A percentile compares a stretch with the other conserved stretches of the same genome.
These are phyloP conservation scores for Exserohilum turcica DNA, from an alignment of 2,329 filamentous ascomycete genomes.

Conservation along the genomic window DNA sequence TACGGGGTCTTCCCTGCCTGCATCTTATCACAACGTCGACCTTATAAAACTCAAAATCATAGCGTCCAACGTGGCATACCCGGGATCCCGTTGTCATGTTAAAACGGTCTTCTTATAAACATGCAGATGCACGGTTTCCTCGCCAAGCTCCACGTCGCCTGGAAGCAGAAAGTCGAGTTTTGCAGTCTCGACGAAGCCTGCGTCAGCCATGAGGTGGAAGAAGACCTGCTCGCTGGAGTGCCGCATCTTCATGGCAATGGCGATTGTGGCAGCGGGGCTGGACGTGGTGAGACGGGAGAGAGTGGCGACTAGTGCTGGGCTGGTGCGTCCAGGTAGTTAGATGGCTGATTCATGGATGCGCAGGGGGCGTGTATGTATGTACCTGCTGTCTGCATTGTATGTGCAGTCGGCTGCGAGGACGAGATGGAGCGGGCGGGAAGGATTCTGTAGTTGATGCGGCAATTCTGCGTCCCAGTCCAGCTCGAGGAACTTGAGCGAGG, in stretches of 20 bases:
- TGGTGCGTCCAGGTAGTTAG: slow-evolving; percentile 20
- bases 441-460: slow-evolving; percentile 31
- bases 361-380: not conserved
- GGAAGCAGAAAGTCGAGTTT: slow-evolving; percentile 27
- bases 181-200: slow-evolving; percentile 30
- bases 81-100: not conserved
- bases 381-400: slow-evolving; percentile 69
- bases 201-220: slow-evolving; percentile 59
- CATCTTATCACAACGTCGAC: too few relatives aligned
- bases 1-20: not conserved
- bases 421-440: slow-evolving; percentile 56
- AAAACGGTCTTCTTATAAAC: slow-evolving; percentile 16
- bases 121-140: slow-evolving; percentile 35
- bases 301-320: slow-evolving; percentile 66
- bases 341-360: not conserved
- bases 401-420: slow-evolving; percentile 73
- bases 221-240: slow-evolving; percentile 70
- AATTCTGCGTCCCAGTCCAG: slow-evolving; percentile 68
- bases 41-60: too few relatives aligned
- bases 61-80: too few relatives aligned
- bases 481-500: slow-evolving; percentile 54
- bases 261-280: slow-evolving; percentile 58
- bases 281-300: slow-evolving; percentile 55
- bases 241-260: slow-evolving; percentile 69
- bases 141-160: slow-evolving; percentile 32